Evolutionary conservation across 2,329 filamentous ascomycete genomes (phyloP).

Genomic region (Thielaviopsis cerberus): DNA sequence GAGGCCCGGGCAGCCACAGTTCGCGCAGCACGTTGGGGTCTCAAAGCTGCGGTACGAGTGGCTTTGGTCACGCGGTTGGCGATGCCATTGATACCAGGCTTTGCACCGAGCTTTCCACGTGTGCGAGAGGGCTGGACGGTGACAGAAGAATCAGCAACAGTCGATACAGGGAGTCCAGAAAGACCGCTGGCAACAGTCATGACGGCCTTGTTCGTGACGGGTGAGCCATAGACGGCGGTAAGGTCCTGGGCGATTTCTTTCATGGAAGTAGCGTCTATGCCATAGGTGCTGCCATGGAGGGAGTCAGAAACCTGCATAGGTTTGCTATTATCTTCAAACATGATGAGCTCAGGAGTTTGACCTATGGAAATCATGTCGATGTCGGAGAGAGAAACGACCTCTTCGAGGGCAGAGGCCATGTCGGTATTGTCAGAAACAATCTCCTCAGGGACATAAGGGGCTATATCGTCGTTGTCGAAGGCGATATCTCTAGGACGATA

Average conservation of each 20-base stretch:
- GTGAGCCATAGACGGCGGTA: background rate
- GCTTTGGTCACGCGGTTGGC: background rate
- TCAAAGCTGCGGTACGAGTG: background rate
- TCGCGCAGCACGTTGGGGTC: background rate
- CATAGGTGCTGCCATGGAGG: background rate
- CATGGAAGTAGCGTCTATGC: background rate
- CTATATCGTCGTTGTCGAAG: too few species aligned
- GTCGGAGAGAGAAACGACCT: background rate
- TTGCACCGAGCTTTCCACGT: background rate
- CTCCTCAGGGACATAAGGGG: too few species aligned
- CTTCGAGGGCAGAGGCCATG: too few species aligned
- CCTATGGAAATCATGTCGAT: background rate
- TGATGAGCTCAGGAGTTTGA: background rate
- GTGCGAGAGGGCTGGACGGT: too few species aligned
- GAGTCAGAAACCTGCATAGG: background rate
- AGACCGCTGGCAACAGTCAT: background rate
- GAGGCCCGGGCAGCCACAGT: background rate
- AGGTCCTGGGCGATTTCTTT: background rate
- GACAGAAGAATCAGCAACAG: background rate
- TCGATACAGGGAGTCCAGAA: background rate
- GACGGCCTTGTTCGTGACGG: background rate
- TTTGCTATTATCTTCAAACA: background rate
- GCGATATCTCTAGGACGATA: too few species aligned
- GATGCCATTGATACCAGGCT: too few species aligned
- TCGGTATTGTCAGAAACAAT: background rate